Evolutionary conservation across 306 rosid genomes (phyloP).

Genomic region (Prunus mira): DNA sequence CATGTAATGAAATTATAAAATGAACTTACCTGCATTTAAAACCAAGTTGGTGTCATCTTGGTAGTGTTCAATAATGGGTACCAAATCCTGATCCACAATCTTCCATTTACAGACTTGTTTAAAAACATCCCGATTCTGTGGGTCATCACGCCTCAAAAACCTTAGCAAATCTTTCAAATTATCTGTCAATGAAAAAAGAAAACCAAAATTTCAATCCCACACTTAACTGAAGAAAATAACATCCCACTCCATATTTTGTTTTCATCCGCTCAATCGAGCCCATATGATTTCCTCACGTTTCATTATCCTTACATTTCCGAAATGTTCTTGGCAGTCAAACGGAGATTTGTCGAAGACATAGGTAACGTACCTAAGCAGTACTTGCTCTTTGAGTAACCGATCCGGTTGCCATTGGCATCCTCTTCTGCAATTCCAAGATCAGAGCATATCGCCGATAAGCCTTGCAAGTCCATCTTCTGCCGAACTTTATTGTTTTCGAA

Average conservation of each 20-base stretch:
- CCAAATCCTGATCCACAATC: constrained; percentile 60
- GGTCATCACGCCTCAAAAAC: constrained; percentile 92
- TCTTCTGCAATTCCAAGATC: constrained; percentile 63
- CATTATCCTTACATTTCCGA: background rate
- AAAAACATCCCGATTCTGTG: constrained; percentile 73
- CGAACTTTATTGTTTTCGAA: background rate
- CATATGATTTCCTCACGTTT: background rate
- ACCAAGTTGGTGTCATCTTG: constrained; percentile 69
- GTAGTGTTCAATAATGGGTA: constrained; percentile 67
- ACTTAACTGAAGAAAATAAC: background rate
- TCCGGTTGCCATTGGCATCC: constrained; percentile 53
- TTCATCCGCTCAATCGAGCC: background rate
- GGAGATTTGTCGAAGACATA: background rate
- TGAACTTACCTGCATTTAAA: constrained; percentile 61
- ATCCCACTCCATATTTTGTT: background rate
- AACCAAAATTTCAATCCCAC: background rate
- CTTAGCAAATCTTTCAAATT: constrained; percentile 87
- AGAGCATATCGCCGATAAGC: constrained; percentile 69
- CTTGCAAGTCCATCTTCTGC: constrained; percentile 58
- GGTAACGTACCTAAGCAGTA: constrained; percentile 62
- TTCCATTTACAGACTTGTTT: constrained; percentile 94
- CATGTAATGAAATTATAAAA: background rate
- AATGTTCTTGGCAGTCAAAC: background rate
- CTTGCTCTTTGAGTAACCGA: constrained; percentile 60
- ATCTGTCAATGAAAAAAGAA: constrained; percentile 34